A percentile compares a stretch with the other conserved stretches of the same genome.
These are phyloP conservation scores for Agaricus subrufescens DNA, from an alignment of 768 basidiomycete genomes.

Conservation along the genomic window DNA sequence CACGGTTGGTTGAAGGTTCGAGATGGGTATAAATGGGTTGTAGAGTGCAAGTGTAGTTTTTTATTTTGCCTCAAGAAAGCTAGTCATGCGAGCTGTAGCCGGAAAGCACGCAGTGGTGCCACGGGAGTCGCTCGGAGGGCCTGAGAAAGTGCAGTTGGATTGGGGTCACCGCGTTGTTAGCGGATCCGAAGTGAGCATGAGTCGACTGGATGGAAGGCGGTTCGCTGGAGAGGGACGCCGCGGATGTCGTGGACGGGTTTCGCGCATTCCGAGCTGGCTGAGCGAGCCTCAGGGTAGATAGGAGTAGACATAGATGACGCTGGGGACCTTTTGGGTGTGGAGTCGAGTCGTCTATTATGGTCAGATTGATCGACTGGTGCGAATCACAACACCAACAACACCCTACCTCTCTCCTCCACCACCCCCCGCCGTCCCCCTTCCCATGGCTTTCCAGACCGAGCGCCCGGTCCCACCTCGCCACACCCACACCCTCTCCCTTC, in stretches of 20 bases:
- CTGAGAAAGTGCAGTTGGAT: background rate
- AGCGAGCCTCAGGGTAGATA: background rate
- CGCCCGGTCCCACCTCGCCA: background rate
- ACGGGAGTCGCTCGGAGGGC: background rate
- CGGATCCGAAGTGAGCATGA: background rate
- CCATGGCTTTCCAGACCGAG: background rate
- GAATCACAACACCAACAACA: background rate
- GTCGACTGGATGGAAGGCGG: background rate
- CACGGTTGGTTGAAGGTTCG: background rate
- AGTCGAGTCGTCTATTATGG: background rate
- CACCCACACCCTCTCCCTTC: background rate
- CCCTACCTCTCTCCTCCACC: background rate
- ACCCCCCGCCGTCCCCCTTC: background rate
- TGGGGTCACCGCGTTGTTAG: background rate
- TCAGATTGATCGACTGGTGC: background rate
- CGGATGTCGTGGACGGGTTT: background rate
- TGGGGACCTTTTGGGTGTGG: background rate
- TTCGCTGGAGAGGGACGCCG: background rate
- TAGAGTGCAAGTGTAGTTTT: background rate
- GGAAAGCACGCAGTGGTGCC: background rate
- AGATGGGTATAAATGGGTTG: background rate
- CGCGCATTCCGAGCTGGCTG: slow-evolving; percentile 7
- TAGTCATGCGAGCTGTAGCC: background rate
- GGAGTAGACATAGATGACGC: background rate
- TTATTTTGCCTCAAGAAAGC: background rate